A percentile compares a stretch with the other conserved stretches of the same genome.
These are phyloP conservation scores for Skeletonema marinoi DNA, from an alignment of 108 stramenopile genomes.

Conservation along the genomic window DNA sequence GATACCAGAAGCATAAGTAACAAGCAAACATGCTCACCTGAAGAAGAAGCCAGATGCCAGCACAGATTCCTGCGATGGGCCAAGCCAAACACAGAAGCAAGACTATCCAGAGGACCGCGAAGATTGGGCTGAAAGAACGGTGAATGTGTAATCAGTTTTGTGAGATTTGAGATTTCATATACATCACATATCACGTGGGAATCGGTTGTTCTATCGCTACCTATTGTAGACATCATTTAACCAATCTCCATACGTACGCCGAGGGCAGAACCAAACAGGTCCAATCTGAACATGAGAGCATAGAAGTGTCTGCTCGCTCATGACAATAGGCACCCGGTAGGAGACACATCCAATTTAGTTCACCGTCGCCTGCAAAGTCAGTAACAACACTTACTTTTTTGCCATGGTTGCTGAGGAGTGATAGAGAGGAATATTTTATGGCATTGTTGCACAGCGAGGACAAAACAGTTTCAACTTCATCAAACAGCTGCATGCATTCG, in stretches of 20 bases:
- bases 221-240: too few relatives aligned
- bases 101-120: slow-evolving; percentile 45
- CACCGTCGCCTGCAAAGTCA: too few relatives aligned
- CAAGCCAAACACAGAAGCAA: slow-evolving; percentile 55
- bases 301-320: not conserved
- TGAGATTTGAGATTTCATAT: too few relatives aligned
- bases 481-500: too few relatives aligned
- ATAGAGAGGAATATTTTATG: not conserved
- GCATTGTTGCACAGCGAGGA: not conserved
- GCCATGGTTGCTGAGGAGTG: slow-evolving; percentile 54
- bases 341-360: too few relatives aligned
- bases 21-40: slow-evolving; percentile 16
- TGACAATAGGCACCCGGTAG: too few relatives aligned
- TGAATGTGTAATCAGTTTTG: too few relatives aligned
- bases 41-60: slow-evolving; percentile 48
- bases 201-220: too few relatives aligned
- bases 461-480: too few relatives aligned
- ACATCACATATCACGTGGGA: too few relatives aligned
- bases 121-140: slow-evolving; percentile 20
- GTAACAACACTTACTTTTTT: slow-evolving; percentile 39
- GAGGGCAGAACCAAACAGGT: too few relatives aligned
- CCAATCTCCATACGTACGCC: too few relatives aligned
- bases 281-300: not conserved
- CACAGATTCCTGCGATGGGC: slow-evolving; percentile 44
- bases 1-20: not conserved